Conservation (phyloP, 805 yeast genomes). For the Metschnikowia colocasiae region DNA sequence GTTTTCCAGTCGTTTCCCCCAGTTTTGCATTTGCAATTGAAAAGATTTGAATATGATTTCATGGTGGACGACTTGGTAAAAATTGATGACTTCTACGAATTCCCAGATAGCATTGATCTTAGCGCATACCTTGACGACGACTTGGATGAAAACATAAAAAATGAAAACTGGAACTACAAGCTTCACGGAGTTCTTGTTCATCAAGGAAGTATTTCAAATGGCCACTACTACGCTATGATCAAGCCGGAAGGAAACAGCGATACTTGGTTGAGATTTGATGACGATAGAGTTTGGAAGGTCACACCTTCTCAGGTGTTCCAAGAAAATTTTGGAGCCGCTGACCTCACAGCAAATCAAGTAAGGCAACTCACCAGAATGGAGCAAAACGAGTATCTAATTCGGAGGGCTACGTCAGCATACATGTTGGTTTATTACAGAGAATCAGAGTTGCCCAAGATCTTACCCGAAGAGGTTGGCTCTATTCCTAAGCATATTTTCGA, state of each 20-base stretch:
- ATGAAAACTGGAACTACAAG: conserved; percentile 70
- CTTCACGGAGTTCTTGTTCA: conserved; percentile 95
- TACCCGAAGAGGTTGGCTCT: conserved; percentile 46
- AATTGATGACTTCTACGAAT: conserved; percentile 89
- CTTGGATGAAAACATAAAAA: conserved; percentile 33
- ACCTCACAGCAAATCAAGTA: conserved; percentile 45
- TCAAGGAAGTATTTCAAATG: conserved; percentile 92
- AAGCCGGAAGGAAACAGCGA: conserved; percentile 59
- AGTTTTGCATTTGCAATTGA: conserved; percentile 87
- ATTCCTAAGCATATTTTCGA: conserved; percentile 65
- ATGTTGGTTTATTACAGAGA: conserved; percentile 92
- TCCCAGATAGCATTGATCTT: conserved; percentile 77
- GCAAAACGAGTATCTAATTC: conserved; percentile 57
- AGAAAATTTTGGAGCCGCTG: conserved; percentile 85
- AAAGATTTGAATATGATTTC: conserved; percentile 92
- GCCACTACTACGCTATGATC: conserved; percentile 93
- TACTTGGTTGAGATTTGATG: conserved; percentile 89
- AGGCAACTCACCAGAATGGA: conserved; percentile 53
- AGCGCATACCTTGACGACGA: conserved; percentile 70
- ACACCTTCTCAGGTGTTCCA: conserved; percentile 83
- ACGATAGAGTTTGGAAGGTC: conserved; percentile 88
- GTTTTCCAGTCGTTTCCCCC: conserved; percentile 88
- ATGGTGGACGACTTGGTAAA: conserved; percentile 83
- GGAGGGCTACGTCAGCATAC: conserved; percentile 91
- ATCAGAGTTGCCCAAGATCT: conserved; percentile 49